Percentiles rank a stretch among this genome's conserved stretches.
Evolutionary conservation across 2,329 filamentous ascomycete genomes (phyloP).

Genomic region (Harringtonia aguacate): DNA sequence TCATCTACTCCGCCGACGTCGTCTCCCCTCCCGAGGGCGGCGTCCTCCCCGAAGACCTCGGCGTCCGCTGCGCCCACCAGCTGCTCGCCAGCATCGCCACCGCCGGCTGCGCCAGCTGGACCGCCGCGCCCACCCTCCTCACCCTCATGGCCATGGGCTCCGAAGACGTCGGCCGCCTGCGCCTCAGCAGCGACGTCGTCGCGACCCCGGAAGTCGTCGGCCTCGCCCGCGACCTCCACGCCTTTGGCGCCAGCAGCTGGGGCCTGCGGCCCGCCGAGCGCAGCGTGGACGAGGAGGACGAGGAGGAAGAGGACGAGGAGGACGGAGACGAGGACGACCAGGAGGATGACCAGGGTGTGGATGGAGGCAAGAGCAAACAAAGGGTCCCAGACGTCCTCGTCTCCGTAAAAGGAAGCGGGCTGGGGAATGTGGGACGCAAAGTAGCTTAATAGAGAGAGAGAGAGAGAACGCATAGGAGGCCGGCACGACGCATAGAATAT

Average conservation of each 20-base stretch:
- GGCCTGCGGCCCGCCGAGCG: conserved; percentile 66
- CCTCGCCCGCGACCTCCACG: conserved; percentile 72
- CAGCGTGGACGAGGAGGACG: conserved; percentile 49
- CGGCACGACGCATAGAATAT: conserved; percentile 4
- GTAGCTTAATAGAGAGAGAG: conserved; percentile 34
- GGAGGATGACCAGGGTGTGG: no score
- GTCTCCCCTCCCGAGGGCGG: conserved; percentile 67
- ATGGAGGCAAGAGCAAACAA: no score
- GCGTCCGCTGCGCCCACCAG: conserved; percentile 79
- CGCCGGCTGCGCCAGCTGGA: conserved; percentile 69
- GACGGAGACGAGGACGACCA: conserved; percentile 42
- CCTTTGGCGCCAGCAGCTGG: conserved; percentile 88
- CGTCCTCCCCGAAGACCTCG: conserved; percentile 80
- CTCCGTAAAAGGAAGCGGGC: conserved; percentile 83
- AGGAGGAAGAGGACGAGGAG: conserved; percentile 52
- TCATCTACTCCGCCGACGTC: conserved; percentile 81
- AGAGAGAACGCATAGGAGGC: conserved; percentile 2
- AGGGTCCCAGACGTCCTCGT: conserved; percentile 70
- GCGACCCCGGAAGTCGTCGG: conserved; percentile 71
- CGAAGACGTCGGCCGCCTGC: conserved; percentile 83
- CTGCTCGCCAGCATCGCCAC: conserved; percentile 71
- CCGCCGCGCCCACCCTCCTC: conserved; percentile 64
- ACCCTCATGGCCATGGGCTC: conserved; percentile 96
- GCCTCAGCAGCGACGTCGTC: conserved; percentile 70
- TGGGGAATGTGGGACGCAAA: conserved; percentile 92